A percentile compares a stretch with the other conserved stretches of the same genome.
Conservation (phyloP, 73 alveolate species). For the Uronychia setigera region DNA sequence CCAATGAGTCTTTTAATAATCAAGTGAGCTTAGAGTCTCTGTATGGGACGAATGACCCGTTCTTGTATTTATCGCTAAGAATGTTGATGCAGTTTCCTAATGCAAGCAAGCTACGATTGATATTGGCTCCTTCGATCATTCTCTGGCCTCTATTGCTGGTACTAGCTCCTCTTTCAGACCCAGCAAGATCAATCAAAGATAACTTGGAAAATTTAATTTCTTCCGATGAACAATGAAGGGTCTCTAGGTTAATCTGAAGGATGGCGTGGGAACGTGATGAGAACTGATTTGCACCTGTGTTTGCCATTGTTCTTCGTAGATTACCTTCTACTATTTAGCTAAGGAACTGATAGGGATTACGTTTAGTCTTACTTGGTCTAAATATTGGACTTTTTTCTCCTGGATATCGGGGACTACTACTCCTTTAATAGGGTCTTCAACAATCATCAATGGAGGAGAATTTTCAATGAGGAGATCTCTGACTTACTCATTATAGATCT, state of each 20-base stretch:
- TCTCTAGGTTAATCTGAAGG: constrained; percentile 60
- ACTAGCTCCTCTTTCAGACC: constrained; percentile 81
- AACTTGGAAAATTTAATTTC: constrained; percentile 38
- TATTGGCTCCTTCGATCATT: constrained; percentile 84
- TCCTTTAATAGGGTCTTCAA: constrained; percentile 81
- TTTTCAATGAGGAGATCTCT: constrained; percentile 76
- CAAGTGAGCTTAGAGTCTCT: constrained; percentile 90
- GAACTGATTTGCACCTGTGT: constrained; percentile 77
- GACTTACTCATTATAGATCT: constrained; percentile 88
- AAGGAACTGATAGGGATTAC: constrained; percentile 78
- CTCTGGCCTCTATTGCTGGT: constrained; percentile 87
- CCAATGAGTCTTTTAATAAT: constrained; percentile 82
- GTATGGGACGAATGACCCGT: constrained; percentile 76
- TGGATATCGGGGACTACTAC: constrained; percentile 69
- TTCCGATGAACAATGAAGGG: constrained; percentile 18
- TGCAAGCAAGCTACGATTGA: constrained; percentile 78
- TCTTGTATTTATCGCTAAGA: constrained; percentile 68
- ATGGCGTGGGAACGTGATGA: constrained; percentile 89
- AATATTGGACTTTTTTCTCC: constrained; percentile 29
- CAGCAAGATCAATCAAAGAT: constrained; percentile 79
- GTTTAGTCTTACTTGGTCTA: constrained; percentile 84
- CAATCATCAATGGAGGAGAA: constrained; percentile 56
- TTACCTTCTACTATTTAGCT: constrained; percentile 78
- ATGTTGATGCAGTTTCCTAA: constrained; percentile 88
- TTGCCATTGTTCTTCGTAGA: constrained; percentile 78